A percentile compares a stretch with the other conserved stretches of the same genome.
Conservation (phyloP, 169 alveolate genomes). For the Pseudocohnilembus persalinus region DNA sequence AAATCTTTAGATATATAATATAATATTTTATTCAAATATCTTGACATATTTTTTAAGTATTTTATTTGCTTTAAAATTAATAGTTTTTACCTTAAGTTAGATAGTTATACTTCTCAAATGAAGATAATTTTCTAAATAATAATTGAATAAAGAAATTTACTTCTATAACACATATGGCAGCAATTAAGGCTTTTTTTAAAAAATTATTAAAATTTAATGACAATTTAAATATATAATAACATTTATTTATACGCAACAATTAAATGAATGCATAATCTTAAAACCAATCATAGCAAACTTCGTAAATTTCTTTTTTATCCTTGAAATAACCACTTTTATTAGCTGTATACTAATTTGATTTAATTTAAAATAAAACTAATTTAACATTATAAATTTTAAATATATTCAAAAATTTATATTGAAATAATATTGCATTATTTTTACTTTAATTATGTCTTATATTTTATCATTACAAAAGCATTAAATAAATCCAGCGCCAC, state of each 20-base stretch:
- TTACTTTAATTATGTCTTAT: slow-evolving; percentile 2
- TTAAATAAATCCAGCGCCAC: neutral
- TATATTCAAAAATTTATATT: too few species aligned
- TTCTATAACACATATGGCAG: neutral
- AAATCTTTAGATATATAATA: too few species aligned
- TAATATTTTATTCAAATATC: too few species aligned
- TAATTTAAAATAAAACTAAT: too few species aligned
- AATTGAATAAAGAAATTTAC: slow-evolving; percentile 6
- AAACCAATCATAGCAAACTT: slow-evolving; percentile 6
- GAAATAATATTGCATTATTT: too few species aligned
- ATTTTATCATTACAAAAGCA: slow-evolving; percentile 13
- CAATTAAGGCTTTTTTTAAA: neutral
- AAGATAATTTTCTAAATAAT: neutral
- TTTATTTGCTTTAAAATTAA: too few species aligned
- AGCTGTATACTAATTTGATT: neutral
- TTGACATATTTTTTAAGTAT: too few species aligned
- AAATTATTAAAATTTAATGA: neutral
- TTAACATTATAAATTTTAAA: too few species aligned
- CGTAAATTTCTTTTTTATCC: neutral
- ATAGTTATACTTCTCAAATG: slow-evolving; percentile 8
- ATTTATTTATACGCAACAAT: neutral
- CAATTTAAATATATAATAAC: too few species aligned
- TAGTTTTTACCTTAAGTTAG: slow-evolving; percentile 3
- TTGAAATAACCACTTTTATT: neutral
- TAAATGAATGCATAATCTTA: neutral